Base-by-base conservation (phyloP, 345 rosid species). In the Aethionema arabicum region DNA sequence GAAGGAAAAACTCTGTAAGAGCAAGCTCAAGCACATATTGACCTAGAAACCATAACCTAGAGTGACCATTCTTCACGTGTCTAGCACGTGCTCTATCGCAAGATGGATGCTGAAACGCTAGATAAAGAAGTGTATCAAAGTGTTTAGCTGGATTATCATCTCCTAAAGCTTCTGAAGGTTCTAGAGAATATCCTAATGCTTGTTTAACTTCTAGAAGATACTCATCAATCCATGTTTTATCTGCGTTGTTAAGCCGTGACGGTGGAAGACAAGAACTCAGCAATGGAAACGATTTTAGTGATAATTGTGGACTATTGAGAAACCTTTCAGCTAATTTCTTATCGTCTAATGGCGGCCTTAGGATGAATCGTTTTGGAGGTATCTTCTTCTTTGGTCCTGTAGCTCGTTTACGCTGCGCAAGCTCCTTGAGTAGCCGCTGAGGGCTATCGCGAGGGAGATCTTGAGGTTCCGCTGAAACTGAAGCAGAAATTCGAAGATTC, bases 131-230 rank as follows among this genome's bases (percentile, higher is more conserved):
- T 11, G 88, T 76, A 69, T 93, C 99, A 16, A 93, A 93, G 56
- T 93, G 99, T 68, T 87, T 90, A 6, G 95, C 99, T 0, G 97
- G 99, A 62, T 87, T 93, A 72, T 93, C 97, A 42, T 89, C 97
- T 5, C 77, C 88, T 33, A 77, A 54, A 1, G 50, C 53, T 3
- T 85, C 87, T 0, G 90, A 85, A 7, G 86, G 83, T 49, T 90
- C 96, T 5, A 92, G 58, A 14, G 91, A 82, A 52, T 93, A 93
- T 6, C 97, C 99, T 12, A 93, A 69, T 9, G 99, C 99, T 56
- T 89, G 99, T 75, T 93, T 93, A 3, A 90, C 97, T 59, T 93
- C 97, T 3, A 89, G 84, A 50, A 87, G 68, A 75, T 82, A 87
- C 83, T 93, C 96, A 27, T 89, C 95, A 8, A 93, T 87, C 99